Base-by-base conservation (phyloP, 805 yeast species). In the Osmozyma mogii region DNA sequence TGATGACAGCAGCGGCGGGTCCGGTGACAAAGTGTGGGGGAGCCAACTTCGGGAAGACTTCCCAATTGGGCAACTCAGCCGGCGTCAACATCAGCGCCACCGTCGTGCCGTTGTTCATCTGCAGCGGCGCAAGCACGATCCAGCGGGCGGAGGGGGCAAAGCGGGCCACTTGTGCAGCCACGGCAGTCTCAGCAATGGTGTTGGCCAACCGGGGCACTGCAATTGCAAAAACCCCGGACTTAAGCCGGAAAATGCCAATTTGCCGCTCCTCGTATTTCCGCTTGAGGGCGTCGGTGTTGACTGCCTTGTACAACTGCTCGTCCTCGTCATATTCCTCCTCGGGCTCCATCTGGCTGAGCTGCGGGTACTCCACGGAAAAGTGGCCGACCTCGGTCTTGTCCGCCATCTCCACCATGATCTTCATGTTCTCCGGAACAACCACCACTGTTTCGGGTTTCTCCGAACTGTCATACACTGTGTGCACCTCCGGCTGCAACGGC, bases 11-110 rank as follows among this genome's bases (percentile, higher is more conserved):
- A n/a, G 75, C 83, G 6, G 67, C 41, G 15, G 72, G 63, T 0
- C 82, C 83, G 1, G 81, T 71, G 16, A 78, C 52, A 30, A 70
- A 69, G 47, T 72, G 79, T 0, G 84, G 85, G 1, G 84, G 83
- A 13, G 47, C 54, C 31, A 78, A 50, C 7, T 41, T 38, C 15
- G 50, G 64, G n/a, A n/a, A n/a, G n/a, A n/a, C n/a, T n/a, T n/a
- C 22, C 9, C 22, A 7, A 8, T 9, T 18, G 20, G 9, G 22
- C 22, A 20, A 12, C 9, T 7, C 20, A n/a, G n/a, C n/a, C n/a
- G n/a, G n/a, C n/a, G n/a, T n/a, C n/a, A n/a, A n/a, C n/a, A n/a
- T n/a, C n/a, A n/a, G n/a, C n/a, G n/a, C n/a, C 30, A 38, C 43
- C 3, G 58, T 38, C 24, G 45, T 48, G 27, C 44, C 45, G 33